Evolutionary conservation across 148 eudicot species (phyloP), one percentile per base, ranked within the genome.

Genomic region (Silene conica): DNA sequence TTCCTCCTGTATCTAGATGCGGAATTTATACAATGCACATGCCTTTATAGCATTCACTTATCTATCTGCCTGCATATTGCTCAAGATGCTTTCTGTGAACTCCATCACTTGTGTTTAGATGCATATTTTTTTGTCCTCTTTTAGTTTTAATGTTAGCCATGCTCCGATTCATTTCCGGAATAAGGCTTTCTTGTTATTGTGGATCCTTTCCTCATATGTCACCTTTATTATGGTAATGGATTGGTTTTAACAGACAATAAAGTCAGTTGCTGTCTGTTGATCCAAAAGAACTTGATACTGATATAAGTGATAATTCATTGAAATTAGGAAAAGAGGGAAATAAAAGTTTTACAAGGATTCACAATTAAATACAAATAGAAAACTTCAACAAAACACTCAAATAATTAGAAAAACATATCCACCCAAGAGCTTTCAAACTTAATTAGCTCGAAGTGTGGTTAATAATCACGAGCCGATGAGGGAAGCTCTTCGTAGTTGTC

Each of bases 401-500:
- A 79, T 38, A 34, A 41, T n/a, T 8, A 22, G 19, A 72, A 54
- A 22, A 10, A 56, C 66, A 59, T 60, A n/a, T 73, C 56, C 82
- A 79, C 34, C 43, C 71, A 23, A 34, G 34, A 38, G 65, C 74
- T 69, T 62, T 62, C 56, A 74, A 62, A 38, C 82, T 74, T 75
- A 3, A 70, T 52, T 52, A 71, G 45, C 25, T 15, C 18, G 15
- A 62, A 28, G 11, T 23, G 20, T 58, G 25, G 26, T 15, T 25
- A 63, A 57, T 74, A 63, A 70, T 77, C 81, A 71, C 72, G 81
- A 61, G 82, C 83, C 21, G 83, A 75, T 43, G 79, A 72, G 45
- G 92, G 91, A 60, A 91, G 91, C 64, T 86, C 87, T 61, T 91
- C 88, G 63, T 87, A 87, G 69, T 80, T 77, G 64, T 73, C 72